A percentile compares a stretch with the other conserved stretches of the same genome.
Evolutionary conservation across 306 rosid species (phyloP).

Genomic region (Fragaria ananassa): DNA sequence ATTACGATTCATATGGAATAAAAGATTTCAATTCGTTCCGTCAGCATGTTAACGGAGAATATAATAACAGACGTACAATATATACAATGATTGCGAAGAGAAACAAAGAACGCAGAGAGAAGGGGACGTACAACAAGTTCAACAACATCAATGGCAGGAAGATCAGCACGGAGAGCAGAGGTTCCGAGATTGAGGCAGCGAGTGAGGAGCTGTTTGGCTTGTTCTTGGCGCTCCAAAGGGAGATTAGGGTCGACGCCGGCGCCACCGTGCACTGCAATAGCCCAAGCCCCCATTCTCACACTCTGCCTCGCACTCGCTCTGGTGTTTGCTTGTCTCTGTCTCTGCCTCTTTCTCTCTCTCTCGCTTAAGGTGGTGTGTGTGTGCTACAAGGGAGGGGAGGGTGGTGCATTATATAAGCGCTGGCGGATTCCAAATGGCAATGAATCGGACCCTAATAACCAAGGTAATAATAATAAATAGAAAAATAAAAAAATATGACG

Average conservation of each 20-base stretch:
- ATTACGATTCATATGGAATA: too few relatives aligned
- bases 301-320: not conserved
- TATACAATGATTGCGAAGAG: not conserved
- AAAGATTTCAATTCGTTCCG: too few relatives aligned
- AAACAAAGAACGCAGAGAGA: not conserved
- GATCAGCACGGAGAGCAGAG: constrained; percentile 65
- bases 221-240: constrained; percentile 70
- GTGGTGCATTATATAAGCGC: constrained; percentile 14
- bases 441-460: not conserved
- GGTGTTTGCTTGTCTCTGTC: not conserved
- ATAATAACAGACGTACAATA: not conserved
- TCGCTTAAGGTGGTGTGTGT: not conserved
- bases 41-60: not conserved
- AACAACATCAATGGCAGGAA: constrained; percentile 80
- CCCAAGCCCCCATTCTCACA: constrained; percentile 62
- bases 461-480: not conserved
- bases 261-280: constrained; percentile 94
- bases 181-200: constrained; percentile 83
- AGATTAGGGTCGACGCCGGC: constrained; percentile 99
- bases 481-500: not conserved
- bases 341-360: not conserved
- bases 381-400: not conserved
- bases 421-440: constrained; percentile 12
- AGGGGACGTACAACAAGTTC: constrained; percentile 73
- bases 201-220: constrained; percentile 79